Conservation (phyloP, 768 basidiomycete species). For the Boletus fagicola region DNA sequence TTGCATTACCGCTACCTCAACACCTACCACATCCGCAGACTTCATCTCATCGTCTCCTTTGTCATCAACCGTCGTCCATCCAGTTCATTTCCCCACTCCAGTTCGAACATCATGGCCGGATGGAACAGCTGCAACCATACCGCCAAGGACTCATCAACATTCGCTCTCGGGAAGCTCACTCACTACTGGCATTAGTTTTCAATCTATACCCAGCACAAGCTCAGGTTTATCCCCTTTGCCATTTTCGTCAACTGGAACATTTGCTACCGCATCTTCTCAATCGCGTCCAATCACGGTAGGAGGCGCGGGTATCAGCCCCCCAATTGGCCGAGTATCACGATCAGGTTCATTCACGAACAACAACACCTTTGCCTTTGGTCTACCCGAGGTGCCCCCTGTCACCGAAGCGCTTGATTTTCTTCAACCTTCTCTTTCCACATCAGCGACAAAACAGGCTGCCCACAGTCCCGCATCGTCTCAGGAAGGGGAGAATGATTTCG, state of each 20-base stretch:
- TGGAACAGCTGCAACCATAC: constrained; percentile 26
- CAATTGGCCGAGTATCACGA: constrained; percentile 54
- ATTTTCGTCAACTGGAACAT: constrained; percentile 33
- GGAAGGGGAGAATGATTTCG: constrained; percentile 51
- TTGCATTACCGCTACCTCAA: constrained; percentile 21
- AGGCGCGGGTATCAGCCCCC: constrained; percentile 31
- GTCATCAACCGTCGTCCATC: constrained; percentile 21
- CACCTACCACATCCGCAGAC: constrained; percentile 21
- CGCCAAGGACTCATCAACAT: constrained; percentile 33
- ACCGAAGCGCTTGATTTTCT: constrained; percentile 33
- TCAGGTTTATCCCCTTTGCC: constrained; percentile 29
- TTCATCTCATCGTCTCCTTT: constrained; percentile 24
- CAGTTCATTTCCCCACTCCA: constrained; percentile 25
- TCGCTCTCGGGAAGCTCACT: constrained; percentile 32
- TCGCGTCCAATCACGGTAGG: constrained; percentile 20
- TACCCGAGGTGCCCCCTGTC: constrained; percentile 29
- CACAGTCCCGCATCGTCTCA: constrained; percentile 39
- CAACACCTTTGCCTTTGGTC: constrained; percentile 40
- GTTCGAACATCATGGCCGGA: constrained; percentile 33
- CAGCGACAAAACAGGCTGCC: constrained; percentile 9
- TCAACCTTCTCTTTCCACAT: constrained; percentile 16
- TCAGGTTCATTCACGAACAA: constrained; percentile 54
- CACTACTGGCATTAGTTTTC: constrained; percentile 26
- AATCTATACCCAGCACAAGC: constrained; percentile 34
- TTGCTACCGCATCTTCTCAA: constrained; percentile 29